These are phyloP conservation scores for Lentinula raphanica DNA, from an alignment of 768 basidiomycete species.

Conservation along the genomic window DNA sequence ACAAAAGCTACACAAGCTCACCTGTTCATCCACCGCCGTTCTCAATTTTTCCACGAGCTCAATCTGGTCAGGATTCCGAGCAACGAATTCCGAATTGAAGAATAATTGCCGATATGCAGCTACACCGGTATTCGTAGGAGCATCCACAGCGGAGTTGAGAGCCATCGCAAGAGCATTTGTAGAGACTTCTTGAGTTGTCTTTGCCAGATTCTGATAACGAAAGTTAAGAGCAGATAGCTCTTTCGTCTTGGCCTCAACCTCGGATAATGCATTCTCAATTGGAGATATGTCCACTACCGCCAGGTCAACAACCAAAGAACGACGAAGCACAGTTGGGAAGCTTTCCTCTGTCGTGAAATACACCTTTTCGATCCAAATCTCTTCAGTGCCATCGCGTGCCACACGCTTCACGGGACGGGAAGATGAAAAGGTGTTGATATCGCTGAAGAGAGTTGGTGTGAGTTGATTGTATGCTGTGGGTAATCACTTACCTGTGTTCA, in stretches of 20 bases:
- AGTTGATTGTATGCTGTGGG: neutral
- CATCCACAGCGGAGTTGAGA: slow-evolving; percentile 83
- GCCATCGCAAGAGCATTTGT: slow-evolving; percentile 84
- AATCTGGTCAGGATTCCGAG: slow-evolving; percentile 62
- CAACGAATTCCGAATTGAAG: slow-evolving; percentile 64
- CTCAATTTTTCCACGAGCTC: slow-evolving; percentile 71
- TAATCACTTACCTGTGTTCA: slow-evolving; percentile 61
- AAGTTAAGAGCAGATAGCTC: slow-evolving; percentile 65
- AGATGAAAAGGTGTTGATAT: slow-evolving; percentile 78
- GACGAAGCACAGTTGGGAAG: slow-evolving; percentile 86
- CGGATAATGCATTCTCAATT: slow-evolving; percentile 73
- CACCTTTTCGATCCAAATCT: slow-evolving; percentile 87
- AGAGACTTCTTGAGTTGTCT: slow-evolving; percentile 65
- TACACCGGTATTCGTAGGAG: slow-evolving; percentile 72
- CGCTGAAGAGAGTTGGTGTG: slow-evolving; percentile 36
- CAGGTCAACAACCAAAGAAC: slow-evolving; percentile 77
- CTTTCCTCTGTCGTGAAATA: slow-evolving; percentile 80
- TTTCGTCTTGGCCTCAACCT: slow-evolving; percentile 75
- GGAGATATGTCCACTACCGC: slow-evolving; percentile 79
- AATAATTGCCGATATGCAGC: slow-evolving; percentile 74
- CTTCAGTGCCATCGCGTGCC: slow-evolving; percentile 61
- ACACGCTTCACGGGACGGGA: slow-evolving; percentile 62
- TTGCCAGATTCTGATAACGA: slow-evolving; percentile 73
- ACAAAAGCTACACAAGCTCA: slow-evolving; percentile 25
- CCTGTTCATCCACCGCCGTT: slow-evolving; percentile 77